A percentile compares a stretch with the other conserved stretches of the same genome.
Evolutionary conservation across 1,139 yeast genomes (phyloP).

Genomic region (Magnusiomyces suaveolens): DNA sequence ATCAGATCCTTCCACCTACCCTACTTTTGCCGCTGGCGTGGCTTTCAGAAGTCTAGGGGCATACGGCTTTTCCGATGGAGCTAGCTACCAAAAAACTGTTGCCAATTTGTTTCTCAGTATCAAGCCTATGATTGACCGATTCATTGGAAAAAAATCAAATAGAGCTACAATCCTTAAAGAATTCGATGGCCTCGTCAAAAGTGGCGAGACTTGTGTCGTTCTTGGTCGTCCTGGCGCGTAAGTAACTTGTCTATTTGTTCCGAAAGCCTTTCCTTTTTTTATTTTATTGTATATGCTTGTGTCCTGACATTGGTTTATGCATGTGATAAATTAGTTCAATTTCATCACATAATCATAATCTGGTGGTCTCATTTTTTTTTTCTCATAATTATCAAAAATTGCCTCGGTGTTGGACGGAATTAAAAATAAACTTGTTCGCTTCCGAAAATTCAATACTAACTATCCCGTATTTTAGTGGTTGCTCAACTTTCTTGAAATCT

Average conservation of each 20-base stretch:
- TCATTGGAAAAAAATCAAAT: constrained; percentile 16
- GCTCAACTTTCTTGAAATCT: constrained; percentile 67
- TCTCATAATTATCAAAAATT: too few relatives aligned
- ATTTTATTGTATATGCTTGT: too few relatives aligned
- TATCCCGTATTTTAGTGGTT: constrained; percentile 42
- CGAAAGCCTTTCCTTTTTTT: too few relatives aligned
- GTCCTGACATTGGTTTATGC: too few relatives aligned
- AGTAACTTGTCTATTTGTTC: too few relatives aligned
- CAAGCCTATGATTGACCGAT: constrained; percentile 1
- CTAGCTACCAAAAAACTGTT: constrained; percentile 72
- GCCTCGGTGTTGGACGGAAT: too few relatives aligned
- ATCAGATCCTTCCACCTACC: constrained; percentile 52
- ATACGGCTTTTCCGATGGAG: constrained; percentile 64
- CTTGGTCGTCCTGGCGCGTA: constrained; percentile 62
- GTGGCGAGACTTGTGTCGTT: constrained; percentile 70
- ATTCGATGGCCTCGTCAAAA: constrained; percentile 57
- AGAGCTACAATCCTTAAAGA: constrained; percentile 42
- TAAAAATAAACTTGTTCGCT: not conserved
- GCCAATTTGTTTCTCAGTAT: constrained; percentile 36
- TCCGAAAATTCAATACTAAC: not conserved
- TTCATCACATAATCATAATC: too few relatives aligned
- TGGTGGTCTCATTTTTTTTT: too few relatives aligned
- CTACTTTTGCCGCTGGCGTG: constrained; percentile 48
- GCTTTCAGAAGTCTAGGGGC: constrained; percentile 62
- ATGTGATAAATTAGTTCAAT: too few relatives aligned